phyloP scores from a whole-genome alignment of 805 yeast genomes.

The Dipodascus geniculatus region DNA sequence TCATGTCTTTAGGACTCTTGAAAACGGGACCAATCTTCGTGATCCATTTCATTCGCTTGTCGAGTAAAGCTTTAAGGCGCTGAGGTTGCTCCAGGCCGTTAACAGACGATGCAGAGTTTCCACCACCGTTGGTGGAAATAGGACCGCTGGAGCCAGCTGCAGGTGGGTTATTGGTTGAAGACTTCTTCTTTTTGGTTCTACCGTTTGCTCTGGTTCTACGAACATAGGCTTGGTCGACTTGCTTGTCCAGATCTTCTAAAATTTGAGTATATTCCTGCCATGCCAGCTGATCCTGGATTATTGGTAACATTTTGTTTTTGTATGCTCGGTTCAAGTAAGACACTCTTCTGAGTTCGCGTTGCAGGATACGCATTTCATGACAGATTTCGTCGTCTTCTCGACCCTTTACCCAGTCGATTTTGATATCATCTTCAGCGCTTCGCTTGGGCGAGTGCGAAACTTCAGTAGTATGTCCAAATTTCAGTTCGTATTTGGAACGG shows the following conservation, averaged over 20 bases:
- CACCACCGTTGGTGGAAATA: slow-evolving; percentile 3
- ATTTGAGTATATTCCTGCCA: slow-evolving; percentile 91
- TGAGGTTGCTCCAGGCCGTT: slow-evolving; percentile 51
- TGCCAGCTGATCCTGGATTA: slow-evolving; percentile 79
- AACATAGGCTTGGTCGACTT: slow-evolving; percentile 86
- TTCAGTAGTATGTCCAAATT: slow-evolving; percentile 3
- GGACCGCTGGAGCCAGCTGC: slow-evolving; percentile 4
- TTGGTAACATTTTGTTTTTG: slow-evolving; percentile 53
- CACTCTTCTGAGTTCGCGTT: slow-evolving; percentile 50
- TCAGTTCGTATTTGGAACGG: slow-evolving; percentile 13
- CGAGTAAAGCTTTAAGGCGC: slow-evolving; percentile 54
- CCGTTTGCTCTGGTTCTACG: slow-evolving; percentile 70
- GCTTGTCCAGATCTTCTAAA: slow-evolving; percentile 88
- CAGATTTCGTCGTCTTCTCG: slow-evolving; percentile 93
- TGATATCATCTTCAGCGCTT: slow-evolving; percentile 23
- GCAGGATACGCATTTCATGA: slow-evolving; percentile 66
- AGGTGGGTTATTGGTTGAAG: neutral
- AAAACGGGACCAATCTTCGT: slow-evolving; percentile 81
- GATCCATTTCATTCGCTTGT: slow-evolving; percentile 84
- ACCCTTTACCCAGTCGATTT: slow-evolving; percentile 62
- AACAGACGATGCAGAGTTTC: slow-evolving; percentile 16
- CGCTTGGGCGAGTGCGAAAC: slow-evolving; percentile 6
- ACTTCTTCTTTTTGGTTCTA: slow-evolving; percentile 43
- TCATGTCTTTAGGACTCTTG: slow-evolving; percentile 53
- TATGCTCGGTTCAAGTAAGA: slow-evolving; percentile 54